Evolutionary conservation across 768 basidiomycete species (phyloP), one percentile per base, ranked within the genome.

Genomic region (Chalciporus pseudorubinellus): DNA sequence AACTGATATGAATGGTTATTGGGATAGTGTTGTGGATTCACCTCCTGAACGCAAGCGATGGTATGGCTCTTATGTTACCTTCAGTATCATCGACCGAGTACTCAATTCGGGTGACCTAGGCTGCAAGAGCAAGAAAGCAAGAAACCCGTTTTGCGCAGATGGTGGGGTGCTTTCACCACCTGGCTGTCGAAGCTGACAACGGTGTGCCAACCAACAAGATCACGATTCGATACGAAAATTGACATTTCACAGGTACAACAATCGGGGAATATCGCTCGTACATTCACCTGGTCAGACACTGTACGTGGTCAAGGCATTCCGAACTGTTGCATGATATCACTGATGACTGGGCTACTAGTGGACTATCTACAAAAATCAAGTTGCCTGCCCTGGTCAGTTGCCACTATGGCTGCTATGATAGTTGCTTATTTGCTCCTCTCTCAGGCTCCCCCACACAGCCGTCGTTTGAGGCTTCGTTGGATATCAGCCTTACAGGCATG

Each of bases 321-420:
- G 3, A n/a, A 8, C 34, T 2, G 1, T 36, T 7, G 16, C 34
- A n/a, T 5, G n/a, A 3, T n/a, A 3, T 36, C n/a, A 6, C n/a
- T 36, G 34, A 31, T 12, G 12, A 8, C 14, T 10, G 10, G 16
- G 7, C 2, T 36, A 16, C 34, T n/a, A 36, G 34, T 36, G 34
- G 34, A 36, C 34, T 3, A 36, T 36, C n/a, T 36, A 36, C 14
- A n/a, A 36, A 16, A 36, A n/a, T 36, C 9, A 4, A 36, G 16
- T 36, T 36, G 14, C 34, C 7, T 36, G 34, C 9, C 34, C 34
- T 16, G 34, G 34, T n/a, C n/a, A 16, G 34, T 36, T 16, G 5
- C 2, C 4, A 4, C 10, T 16, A n/a, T n/a, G 6, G 6, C 4
- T 5, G 2, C 4, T n/a, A 2, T 36, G 14, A 1, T n/a, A 2